These are phyloP conservation scores for Urtica urens DNA, from an alignment of 306 rosid species.

Conservation along the genomic window DNA sequence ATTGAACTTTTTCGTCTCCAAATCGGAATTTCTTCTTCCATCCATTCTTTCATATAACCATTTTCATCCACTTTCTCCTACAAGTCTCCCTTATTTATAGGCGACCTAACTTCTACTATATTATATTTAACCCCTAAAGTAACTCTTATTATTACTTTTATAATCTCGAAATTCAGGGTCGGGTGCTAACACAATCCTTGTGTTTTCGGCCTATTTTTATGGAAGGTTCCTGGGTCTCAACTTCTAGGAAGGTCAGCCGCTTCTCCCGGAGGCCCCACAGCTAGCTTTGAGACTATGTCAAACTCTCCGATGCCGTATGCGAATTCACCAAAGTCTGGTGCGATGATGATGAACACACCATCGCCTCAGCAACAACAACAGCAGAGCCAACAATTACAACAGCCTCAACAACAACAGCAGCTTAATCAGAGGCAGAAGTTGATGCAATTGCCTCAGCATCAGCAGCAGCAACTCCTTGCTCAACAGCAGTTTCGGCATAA, in stretches of 20 bases:
- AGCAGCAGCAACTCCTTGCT: conserved; percentile 72
- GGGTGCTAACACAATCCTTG: too few relatives aligned
- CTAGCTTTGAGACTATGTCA: conserved; percentile 68
- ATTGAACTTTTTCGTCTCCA: background rate
- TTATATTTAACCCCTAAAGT: too few relatives aligned
- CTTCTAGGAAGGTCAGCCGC: conserved; percentile 90
- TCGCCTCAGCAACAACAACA: conserved; percentile 90
- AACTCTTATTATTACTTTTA: too few relatives aligned
- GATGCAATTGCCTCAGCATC: conserved; percentile 76
- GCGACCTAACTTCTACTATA: too few relatives aligned
- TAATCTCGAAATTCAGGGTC: too few relatives aligned
- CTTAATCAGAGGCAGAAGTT: conserved; percentile 38
- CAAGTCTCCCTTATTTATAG: too few relatives aligned
- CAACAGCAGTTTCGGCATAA: conserved; percentile 82
- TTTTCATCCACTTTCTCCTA: too few relatives aligned
- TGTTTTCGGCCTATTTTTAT: too few relatives aligned
- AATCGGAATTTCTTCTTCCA: background rate
- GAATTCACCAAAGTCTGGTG: conserved; percentile 80
- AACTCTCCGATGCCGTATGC: conserved; percentile 86
- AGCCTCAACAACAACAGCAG: conserved; percentile 34
- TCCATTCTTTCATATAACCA: too few relatives aligned
- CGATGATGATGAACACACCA: conserved; percentile 74
- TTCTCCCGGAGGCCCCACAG: conserved; percentile 63
- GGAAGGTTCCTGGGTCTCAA: conserved; percentile 79
- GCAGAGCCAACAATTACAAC: conserved; percentile 29